Conservation (phyloP, 805 yeast species). For the Yamadazyma akitaensis region DNA sequence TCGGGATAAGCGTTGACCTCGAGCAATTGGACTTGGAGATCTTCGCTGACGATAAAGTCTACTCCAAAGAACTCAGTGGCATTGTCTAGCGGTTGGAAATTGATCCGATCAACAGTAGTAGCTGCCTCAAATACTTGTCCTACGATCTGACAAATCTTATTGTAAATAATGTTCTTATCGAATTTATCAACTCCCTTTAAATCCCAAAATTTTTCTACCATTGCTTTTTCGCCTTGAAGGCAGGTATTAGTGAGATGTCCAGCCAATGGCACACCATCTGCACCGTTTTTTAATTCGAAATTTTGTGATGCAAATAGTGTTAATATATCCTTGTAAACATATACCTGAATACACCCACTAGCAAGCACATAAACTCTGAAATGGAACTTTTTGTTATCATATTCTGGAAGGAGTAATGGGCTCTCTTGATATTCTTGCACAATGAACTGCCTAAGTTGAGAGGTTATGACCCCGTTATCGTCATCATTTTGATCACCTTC, state of each 20-base stretch:
- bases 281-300: constrained; percentile 16
- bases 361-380: constrained; percentile 81
- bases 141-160: constrained; percentile 58
- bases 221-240: constrained; percentile 55
- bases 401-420: constrained; percentile 64
- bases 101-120: constrained; percentile 70
- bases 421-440: constrained; percentile 74
- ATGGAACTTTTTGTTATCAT: constrained; percentile 78
- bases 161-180: constrained; percentile 42
- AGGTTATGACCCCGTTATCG: constrained; percentile 66
- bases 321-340: constrained; percentile 75
- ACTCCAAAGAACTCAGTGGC: constrained; percentile 88
- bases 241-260: constrained; percentile 96
- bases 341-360: constrained; percentile 70
- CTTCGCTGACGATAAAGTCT: constrained; percentile 72
- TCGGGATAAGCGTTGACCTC: constrained; percentile 96
- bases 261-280: constrained; percentile 42
- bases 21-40: constrained; percentile 54
- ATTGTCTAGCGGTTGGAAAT: constrained; percentile 76
- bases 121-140: constrained; percentile 82
- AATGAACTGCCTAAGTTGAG: constrained; percentile 86
- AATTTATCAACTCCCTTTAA: constrained; percentile 40
- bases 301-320: constrained; percentile 70
- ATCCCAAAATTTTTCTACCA: constrained; percentile 65
- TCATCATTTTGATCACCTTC: constrained; percentile 22